Evolutionary conservation across 2,329 filamentous ascomycete species (phyloP).

Genomic region (Ophiostoma piceae): DNA sequence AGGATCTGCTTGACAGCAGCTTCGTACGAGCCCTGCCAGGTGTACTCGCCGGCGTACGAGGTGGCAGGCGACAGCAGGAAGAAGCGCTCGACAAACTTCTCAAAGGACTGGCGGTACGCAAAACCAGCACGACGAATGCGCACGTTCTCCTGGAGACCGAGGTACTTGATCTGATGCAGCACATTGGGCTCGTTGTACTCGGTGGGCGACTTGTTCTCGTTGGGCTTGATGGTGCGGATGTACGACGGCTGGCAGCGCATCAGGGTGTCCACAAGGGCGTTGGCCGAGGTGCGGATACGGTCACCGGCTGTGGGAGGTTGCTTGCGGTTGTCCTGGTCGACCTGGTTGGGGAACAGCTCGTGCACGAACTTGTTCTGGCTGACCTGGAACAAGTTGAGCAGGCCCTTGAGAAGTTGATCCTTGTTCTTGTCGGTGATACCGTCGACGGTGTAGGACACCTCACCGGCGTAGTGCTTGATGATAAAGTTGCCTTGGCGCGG

Average conservation of each 20-base stretch:
- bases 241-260: slow-evolving; percentile 98
- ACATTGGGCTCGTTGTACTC: slow-evolving; percentile 93
- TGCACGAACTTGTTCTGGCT: slow-evolving; percentile 85
- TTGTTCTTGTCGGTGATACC: slow-evolving; percentile 99
- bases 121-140: slow-evolving; percentile 94
- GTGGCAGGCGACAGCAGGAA: slow-evolving; percentile 91
- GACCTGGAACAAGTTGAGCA: slow-evolving; percentile 77
- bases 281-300: slow-evolving; percentile 91
- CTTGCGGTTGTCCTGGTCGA: slow-evolving; percentile 92
- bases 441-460: slow-evolving; percentile 88
- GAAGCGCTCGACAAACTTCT: slow-evolving; percentile 97
- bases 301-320: slow-evolving; percentile 92
- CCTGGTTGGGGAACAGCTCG: slow-evolving; percentile 81
- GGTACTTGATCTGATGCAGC: slow-evolving; percentile 96
- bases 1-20: slow-evolving; percentile 87
- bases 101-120: slow-evolving; percentile 92
- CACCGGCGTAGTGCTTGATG: slow-evolving; percentile 97
- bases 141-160: slow-evolving; percentile 98
- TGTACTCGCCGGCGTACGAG: slow-evolving; percentile 95
- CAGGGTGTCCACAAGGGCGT: slow-evolving; percentile 86
- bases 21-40: slow-evolving; percentile 83
- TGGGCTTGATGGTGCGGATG: slow-evolving; percentile 98
- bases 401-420: slow-evolving; percentile 89
- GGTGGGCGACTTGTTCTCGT: slow-evolving; percentile 93
- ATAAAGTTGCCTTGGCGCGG: slow-evolving; percentile 94